These are phyloP conservation scores for Kokia cookei DNA, from an alignment of 441 rosid species.

Conservation along the genomic window DNA sequence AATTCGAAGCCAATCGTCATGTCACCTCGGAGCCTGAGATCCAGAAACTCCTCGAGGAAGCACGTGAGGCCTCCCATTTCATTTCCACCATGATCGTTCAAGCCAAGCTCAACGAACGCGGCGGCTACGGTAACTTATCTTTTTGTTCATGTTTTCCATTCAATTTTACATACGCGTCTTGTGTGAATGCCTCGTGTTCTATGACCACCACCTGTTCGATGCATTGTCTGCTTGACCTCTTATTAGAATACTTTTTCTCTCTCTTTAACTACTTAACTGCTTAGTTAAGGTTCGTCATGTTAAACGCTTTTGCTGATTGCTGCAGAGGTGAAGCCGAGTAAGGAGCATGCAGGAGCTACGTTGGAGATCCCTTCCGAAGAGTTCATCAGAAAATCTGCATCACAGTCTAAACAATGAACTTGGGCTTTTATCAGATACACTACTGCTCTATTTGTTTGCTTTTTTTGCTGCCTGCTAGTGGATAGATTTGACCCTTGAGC, in stretches of 20 bases:
- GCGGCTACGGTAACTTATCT: constrained; percentile 62
- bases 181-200: background rate
- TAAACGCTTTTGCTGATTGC: background rate
- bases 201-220: constrained; percentile 21
- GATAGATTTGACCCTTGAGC: background rate
- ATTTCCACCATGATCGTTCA: constrained; percentile 87
- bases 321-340: constrained; percentile 72
- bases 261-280: background rate
- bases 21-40: constrained; percentile 55
- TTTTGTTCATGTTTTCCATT: background rate
- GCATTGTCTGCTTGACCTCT: constrained; percentile 9
- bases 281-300: background rate
- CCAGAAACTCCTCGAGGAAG: constrained; percentile 67
- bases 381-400: constrained; percentile 38
- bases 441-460: background rate
- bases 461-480: background rate
- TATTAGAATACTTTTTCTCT: too few species aligned
- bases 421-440: background rate
- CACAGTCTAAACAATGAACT: constrained; percentile 10
- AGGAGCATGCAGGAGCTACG: constrained; percentile 79
- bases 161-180: too few species aligned
- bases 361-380: constrained; percentile 86
- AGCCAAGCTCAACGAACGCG: constrained; percentile 69
- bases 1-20: constrained; percentile 75
- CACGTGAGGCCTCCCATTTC: constrained; percentile 70